Conservation (phyloP, 441 rosid genomes). For the Melastoma candidum region DNA sequence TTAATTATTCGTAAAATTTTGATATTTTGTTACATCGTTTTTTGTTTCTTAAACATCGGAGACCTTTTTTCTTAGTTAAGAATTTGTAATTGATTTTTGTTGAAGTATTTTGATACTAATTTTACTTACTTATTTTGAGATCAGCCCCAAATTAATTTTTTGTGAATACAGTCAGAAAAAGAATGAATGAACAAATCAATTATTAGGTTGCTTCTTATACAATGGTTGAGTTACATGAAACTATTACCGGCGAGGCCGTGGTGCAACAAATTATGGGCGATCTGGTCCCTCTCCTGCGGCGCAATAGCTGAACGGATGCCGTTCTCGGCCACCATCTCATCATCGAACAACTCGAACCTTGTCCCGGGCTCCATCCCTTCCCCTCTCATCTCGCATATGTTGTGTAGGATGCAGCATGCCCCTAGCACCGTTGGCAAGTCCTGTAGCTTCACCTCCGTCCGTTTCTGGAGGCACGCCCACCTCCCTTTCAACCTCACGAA, state of each 20-base stretch:
- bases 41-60: no score
- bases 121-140: no score
- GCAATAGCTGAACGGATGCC: slow-evolving; percentile 5
- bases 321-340: slow-evolving; percentile 14
- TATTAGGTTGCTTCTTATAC: no score
- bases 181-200: no score
- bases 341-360: slow-evolving; percentile 14
- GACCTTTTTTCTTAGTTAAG: no score
- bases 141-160: no score
- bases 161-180: no score
- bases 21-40: no score
- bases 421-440: slow-evolving; percentile 19
- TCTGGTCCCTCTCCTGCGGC: slow-evolving; percentile 10
- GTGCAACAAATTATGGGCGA: slow-evolving; percentile 19
- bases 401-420: slow-evolving; percentile 20
- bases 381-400: slow-evolving; percentile 18
- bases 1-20: no score
- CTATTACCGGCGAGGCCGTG: slow-evolving; percentile 14
- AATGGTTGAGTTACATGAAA: background rate
- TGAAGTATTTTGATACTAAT: no score
- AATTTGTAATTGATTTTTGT: no score
- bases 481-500: slow-evolving; percentile 18
- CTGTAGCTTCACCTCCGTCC: slow-evolving; percentile 22
- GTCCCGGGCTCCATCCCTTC: slow-evolving; percentile 8
- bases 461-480: slow-evolving; percentile 20